Evolutionary conservation across 176 grass and related monocot species (phyloP).

Genomic region (Cenchrus purpureus): DNA sequence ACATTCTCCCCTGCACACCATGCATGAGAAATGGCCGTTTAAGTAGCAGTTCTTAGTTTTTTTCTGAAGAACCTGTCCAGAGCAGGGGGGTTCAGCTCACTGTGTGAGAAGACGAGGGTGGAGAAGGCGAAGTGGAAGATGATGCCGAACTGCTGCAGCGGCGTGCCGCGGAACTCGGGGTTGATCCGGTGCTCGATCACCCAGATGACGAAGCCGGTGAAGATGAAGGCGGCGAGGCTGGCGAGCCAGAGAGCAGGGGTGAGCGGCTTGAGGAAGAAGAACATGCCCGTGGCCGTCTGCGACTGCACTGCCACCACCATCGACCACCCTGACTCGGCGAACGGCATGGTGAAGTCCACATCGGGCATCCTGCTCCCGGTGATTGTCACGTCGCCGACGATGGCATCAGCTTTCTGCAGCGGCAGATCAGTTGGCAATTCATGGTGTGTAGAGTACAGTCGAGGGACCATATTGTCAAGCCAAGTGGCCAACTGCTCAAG

Average conservation of each 20-base stretch:
- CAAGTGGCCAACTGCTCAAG: background rate
- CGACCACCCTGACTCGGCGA: conserved; percentile 65
- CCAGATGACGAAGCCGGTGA: conserved; percentile 73
- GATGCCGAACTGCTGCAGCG: conserved; percentile 52
- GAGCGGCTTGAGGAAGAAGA: conserved; percentile 73
- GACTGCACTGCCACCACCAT: conserved; percentile 54
- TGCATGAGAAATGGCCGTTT: background rate
- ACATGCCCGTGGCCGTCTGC: conserved; percentile 37
- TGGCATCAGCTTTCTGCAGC: conserved; percentile 46
- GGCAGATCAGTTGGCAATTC: background rate
- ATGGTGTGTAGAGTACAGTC: background rate
- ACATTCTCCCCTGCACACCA: conserved; percentile 55
- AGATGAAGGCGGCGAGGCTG: conserved; percentile 59
- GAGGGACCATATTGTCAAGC: too few relatives aligned
- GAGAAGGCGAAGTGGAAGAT: conserved; percentile 75
- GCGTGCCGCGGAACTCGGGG: conserved; percentile 53
- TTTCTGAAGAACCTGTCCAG: too few relatives aligned
- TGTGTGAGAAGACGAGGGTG: conserved; percentile 67
- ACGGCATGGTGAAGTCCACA: conserved; percentile 75
- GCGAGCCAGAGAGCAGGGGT: conserved; percentile 50
- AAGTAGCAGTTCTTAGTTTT: background rate
- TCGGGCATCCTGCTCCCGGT: conserved; percentile 29
- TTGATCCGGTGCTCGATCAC: conserved; percentile 68
- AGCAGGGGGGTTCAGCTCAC: background rate
- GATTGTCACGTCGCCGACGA: conserved; percentile 65